phyloP scores from a whole-genome alignment of 2,329 filamentous ascomycete species.

The Pseudogymnoascus sp. region DNA sequence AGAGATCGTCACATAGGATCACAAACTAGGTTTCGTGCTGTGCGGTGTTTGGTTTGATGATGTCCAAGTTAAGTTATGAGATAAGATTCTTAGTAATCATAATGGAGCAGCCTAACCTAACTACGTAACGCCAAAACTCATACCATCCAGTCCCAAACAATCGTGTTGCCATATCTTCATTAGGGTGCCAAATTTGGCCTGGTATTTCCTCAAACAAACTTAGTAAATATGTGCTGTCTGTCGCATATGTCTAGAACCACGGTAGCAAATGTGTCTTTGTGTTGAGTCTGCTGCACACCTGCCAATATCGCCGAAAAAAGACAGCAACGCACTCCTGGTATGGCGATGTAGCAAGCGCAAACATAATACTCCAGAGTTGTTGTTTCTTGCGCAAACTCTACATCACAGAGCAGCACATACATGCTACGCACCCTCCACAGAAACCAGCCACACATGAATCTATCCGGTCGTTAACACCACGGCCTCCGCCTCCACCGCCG shows the following conservation, averaged over 20 bases:
- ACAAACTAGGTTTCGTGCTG: background rate
- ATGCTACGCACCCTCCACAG: background rate
- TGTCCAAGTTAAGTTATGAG: background rate
- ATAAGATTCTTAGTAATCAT: constrained; percentile 1
- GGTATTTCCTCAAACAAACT: background rate
- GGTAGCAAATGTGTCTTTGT: background rate
- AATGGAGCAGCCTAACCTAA: background rate
- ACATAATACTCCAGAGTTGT: background rate
- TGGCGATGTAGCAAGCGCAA: background rate
- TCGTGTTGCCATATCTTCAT: background rate
- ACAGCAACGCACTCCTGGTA: background rate
- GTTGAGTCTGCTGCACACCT: background rate
- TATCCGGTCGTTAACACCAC: no score
- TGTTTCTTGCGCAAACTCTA: constrained; percentile 23
- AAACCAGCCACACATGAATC: background rate
- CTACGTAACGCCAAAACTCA: background rate
- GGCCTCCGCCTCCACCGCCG: background rate
- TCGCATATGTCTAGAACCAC: background rate
- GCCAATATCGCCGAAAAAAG: background rate
- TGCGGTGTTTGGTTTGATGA: background rate
- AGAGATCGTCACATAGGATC: background rate
- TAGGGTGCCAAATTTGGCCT: background rate
- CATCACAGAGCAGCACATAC: background rate
- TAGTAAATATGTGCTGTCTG: background rate
- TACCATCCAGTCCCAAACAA: background rate